phyloP scores from a whole-genome alignment of 202 grass and related monocot species.

The Zizania palustris region DNA sequence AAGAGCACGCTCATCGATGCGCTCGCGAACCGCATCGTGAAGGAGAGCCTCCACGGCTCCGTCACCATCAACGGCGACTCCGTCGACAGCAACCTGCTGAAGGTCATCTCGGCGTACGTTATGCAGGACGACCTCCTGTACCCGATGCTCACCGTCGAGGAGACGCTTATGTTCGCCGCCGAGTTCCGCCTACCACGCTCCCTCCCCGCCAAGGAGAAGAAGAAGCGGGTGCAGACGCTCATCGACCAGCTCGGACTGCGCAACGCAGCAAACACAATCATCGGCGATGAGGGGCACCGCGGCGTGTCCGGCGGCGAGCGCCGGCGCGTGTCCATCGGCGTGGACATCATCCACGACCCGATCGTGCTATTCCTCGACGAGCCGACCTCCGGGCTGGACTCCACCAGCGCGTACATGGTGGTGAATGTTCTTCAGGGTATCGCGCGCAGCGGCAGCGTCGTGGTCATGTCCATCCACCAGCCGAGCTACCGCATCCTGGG shows the following conservation, averaged over 20 bases:
- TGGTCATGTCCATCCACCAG: constrained; percentile 97
- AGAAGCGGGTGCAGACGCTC: constrained; percentile 80
- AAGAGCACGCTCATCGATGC: constrained; percentile 98
- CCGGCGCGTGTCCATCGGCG: constrained; percentile 87
- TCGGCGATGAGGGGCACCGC: constrained; percentile 94
- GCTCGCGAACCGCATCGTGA: constrained; percentile 80
- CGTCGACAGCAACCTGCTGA: constrained; percentile 73
- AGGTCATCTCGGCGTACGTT: constrained; percentile 97
- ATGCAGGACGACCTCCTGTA: constrained; percentile 97
- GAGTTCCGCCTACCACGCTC: constrained; percentile 92
- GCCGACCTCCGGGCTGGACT: constrained; percentile 95
- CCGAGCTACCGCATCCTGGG: constrained; percentile 93
- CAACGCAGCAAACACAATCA: constrained; percentile 80
- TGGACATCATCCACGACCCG: constrained; percentile 97
- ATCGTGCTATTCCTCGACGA: constrained; percentile 96
- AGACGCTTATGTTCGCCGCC: constrained; percentile 96
- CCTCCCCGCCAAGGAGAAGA: constrained; percentile 72
- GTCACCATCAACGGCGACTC: constrained; percentile 83
- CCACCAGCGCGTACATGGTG: constrained; percentile 98
- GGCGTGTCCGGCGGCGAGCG: constrained; percentile 93
- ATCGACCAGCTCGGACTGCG: constrained; percentile 91
- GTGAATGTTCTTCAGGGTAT: constrained; percentile 91
- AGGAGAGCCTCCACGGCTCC: constrained; percentile 80
- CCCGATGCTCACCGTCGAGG: constrained; percentile 97
- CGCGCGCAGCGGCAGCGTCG: constrained; percentile 93